Percentiles rank a stretch among this genome's conserved stretches.
Conservation (phyloP, 2,329 filamentous ascomycete species). For the Penicillium polonicum region DNA sequence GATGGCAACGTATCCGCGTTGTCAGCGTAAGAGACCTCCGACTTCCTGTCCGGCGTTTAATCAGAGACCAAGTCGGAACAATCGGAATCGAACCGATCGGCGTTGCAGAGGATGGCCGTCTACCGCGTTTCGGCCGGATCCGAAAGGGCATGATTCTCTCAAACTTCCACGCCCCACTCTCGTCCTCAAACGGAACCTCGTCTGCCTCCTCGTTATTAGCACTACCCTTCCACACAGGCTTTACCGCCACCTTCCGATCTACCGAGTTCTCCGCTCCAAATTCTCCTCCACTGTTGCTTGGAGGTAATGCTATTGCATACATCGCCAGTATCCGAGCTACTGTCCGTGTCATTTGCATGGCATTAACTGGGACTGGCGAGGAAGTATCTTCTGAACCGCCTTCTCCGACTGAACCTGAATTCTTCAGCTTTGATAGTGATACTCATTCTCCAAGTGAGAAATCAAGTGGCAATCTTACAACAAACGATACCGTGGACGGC, state of each 20-base stretch:
- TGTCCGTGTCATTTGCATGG: conserved; percentile 67
- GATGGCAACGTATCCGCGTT: conserved; percentile 79
- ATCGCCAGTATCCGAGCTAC: conserved; percentile 81
- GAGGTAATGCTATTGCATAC: conserved; percentile 68
- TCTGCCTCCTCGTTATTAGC: conserved; percentile 17
- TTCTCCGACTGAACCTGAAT: conserved; percentile 39
- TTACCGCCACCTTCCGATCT: conserved; percentile 69
- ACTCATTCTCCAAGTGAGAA: conserved; percentile 17
- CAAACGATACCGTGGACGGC: background rate
- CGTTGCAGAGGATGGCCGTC: conserved; percentile 20
- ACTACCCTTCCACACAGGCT: conserved; percentile 57
- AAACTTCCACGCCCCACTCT: conserved; percentile 58
- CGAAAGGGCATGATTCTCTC: conserved; percentile 82
- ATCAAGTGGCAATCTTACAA: background rate
- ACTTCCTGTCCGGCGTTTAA: conserved; percentile 73
- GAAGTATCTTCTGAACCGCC: conserved; percentile 26
- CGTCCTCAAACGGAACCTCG: conserved; percentile 21
- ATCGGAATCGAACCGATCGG: conserved; percentile 64
- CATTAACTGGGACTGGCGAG: conserved; percentile 32
- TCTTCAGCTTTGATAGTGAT: conserved; percentile 47
- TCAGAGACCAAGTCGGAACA: conserved; percentile 82
- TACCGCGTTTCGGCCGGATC: conserved; percentile 43
- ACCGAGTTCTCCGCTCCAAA: conserved; percentile 48
- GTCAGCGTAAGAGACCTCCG: conserved; percentile 86
- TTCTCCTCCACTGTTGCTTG: conserved; percentile 56